Evolutionary conservation across 2,329 filamentous ascomycete species (phyloP).

Genomic region (Penicillium vulpinum): DNA sequence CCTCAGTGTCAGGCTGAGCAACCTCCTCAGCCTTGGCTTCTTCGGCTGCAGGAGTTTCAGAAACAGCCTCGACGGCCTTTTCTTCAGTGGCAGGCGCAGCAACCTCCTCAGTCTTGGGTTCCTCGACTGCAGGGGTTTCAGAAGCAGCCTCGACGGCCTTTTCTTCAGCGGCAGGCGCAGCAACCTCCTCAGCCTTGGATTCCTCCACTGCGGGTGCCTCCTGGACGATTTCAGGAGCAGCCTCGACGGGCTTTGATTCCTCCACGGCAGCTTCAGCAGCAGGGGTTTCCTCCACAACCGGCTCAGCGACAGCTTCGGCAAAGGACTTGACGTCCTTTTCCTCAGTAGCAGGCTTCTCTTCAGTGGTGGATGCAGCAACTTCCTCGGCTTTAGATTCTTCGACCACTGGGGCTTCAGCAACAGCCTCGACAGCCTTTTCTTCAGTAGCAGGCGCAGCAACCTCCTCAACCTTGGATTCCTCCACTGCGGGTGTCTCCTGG

Average conservation of each 20-base stretch:
- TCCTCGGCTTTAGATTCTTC: neutral
- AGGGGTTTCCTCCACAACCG: neutral
- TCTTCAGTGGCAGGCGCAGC: neutral
- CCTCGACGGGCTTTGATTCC: neutral
- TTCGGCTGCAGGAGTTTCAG: neutral
- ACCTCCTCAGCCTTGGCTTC: neutral
- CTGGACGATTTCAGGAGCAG: neutral
- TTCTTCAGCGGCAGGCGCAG: neutral
- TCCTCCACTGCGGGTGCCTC: neutral
- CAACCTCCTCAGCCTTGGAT: neutral
- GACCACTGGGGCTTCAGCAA: neutral
- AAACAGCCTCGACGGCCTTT: neutral
- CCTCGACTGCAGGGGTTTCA: constrained; percentile 2
- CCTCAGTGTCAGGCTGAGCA: neutral
- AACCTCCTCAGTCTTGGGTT: neutral
- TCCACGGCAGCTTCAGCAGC: neutral
- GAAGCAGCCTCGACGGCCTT: constrained; percentile 1
- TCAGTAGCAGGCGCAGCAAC: neutral
- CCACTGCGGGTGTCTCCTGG: neutral
- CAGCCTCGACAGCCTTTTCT: neutral
- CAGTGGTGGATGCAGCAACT: neutral
- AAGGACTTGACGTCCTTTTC: constrained; percentile 6
- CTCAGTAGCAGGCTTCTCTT: no score
- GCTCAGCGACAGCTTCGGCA: constrained; percentile 7
- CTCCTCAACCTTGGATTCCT: constrained; percentile 1